These are phyloP conservation scores for Pontederia crassipes DNA, from an alignment of 176 grass and related monocot species.

Conservation along the genomic window DNA sequence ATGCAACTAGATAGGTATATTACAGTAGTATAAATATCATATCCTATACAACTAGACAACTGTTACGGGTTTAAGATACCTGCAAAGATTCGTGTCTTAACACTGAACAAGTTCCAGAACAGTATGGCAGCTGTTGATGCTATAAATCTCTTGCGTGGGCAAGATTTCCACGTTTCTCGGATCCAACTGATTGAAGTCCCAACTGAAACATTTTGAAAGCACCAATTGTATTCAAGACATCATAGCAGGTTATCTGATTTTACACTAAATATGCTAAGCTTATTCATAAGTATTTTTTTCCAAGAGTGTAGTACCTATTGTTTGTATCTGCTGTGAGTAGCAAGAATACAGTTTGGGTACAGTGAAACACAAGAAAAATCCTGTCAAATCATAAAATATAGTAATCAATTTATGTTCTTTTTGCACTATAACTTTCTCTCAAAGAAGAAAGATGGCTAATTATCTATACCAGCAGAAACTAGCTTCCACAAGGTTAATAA, in stretches of 20 bases:
- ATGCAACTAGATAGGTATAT: too few species aligned
- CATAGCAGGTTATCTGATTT: neutral
- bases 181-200: constrained; percentile 24
- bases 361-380: constrained; percentile 81
- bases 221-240: neutral
- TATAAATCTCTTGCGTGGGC: constrained; percentile 80
- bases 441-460: neutral
- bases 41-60: neutral
- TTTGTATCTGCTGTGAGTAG: constrained; percentile 69
- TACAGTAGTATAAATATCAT: too few species aligned
- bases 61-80: constrained; percentile 25
- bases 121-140: constrained; percentile 44
- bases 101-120: constrained; percentile 82
- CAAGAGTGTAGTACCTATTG: constrained; percentile 26
- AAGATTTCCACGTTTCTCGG: constrained; percentile 64
- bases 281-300: constrained; percentile 3
- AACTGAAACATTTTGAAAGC: constrained; percentile 26
- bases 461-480: constrained; percentile 46
- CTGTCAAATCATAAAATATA: constrained; percentile 35
- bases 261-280: neutral
- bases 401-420: neutral
- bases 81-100: constrained; percentile 68
- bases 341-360: constrained; percentile 58
- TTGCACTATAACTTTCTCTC: neutral
- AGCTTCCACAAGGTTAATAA: constrained; percentile 46